Base-by-base conservation (phyloP, 352 stramenopile genomes). In the Bremia lactucae region DNA sequence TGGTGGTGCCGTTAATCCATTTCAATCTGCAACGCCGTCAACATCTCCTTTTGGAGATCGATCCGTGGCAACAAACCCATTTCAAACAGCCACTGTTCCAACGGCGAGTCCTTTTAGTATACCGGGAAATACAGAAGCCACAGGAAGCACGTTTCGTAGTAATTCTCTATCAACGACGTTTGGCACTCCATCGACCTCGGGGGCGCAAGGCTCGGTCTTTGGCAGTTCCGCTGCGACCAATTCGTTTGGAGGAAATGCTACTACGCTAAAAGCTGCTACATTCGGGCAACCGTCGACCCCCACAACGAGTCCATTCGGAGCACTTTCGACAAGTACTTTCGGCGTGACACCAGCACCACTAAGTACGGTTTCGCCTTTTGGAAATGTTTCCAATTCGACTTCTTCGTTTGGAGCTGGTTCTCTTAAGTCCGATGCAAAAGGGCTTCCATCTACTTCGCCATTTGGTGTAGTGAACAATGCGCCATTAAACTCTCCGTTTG, bases 251-350 rank as follows among this genome's bases (percentile, higher is more conserved):
- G 43, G 41, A 33, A 36, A 10, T 26, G 28, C 34, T 64, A 46
- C 56, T 33, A 36, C 46, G 13, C 34, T 56, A 25, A 22, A 35
- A 18, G 36, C 56, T 6, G 59, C 51, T 38, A 43, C 44, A 18
- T 74, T 72, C 18, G 54, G 33, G 31, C 50, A 59, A n/a, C 29
- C 43, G 22, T 38, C 39, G 0, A 45, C 57, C 18, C 38, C 54
- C 40, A 39, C 51, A 29, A 36, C 52, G 16, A 70, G 49, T 51
- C 58, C 57, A 6, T 81, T 75, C 44, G 62, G 67, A 31, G 47
- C 35, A 24, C 11, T 23, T 15, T 48, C 25, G 19, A 38, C 41
- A 10, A 47, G 45, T 39, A 16, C 49, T 24, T 75, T 73, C 48
- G 55, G 55, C 31, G 56, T 40, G 36, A 36, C 42, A 4, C 24